phyloP scores from a whole-genome alignment of 352 stramenopile species.

The Pilasporangium apinafurcum region DNA sequence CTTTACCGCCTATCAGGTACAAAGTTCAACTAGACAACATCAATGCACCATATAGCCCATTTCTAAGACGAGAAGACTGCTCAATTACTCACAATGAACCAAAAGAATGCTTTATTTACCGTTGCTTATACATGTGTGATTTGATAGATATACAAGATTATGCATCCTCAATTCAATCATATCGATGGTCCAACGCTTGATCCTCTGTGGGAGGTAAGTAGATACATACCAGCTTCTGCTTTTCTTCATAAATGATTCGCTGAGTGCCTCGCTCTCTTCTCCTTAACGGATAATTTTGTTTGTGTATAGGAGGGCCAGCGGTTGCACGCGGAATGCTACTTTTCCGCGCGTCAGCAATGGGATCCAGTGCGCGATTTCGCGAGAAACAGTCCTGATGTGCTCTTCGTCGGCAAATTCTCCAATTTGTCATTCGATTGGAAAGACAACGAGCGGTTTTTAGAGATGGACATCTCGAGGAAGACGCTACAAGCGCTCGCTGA shows the following conservation, averaged over 20 bases:
- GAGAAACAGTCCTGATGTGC: conserved; percentile 17
- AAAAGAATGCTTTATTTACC: too few species aligned
- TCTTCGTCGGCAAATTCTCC: conserved; percentile 41
- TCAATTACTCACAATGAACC: too few species aligned
- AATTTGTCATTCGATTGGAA: conserved; percentile 63
- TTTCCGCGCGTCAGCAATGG: conserved; percentile 46
- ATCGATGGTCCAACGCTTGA: conserved; percentile 39
- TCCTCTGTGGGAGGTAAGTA: conserved; percentile 47
- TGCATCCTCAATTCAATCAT: conserved; percentile 56
- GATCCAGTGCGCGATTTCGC: conserved; percentile 29
- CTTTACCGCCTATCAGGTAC: conserved; percentile 44
- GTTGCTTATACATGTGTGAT: neutral
- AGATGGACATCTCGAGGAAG: conserved; percentile 43
- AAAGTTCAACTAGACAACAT: conserved; percentile 1
- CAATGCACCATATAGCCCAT: neutral
- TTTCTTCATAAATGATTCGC: too few species aligned
- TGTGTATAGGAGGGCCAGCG: conserved; percentile 32
- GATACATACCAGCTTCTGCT: too few species aligned
- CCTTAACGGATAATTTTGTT: neutral
- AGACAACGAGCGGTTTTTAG: conserved; percentile 41
- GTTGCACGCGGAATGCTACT: conserved; percentile 49
- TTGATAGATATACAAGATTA: conserved; percentile 61
- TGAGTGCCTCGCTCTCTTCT: too few species aligned
- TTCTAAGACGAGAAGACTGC: too few species aligned
- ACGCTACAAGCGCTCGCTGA: conserved; percentile 10